Evolutionary conservation across 257 asterid genomes (phyloP), one percentile per base, ranked within the genome.

Genomic region (Petunia secreta): DNA sequence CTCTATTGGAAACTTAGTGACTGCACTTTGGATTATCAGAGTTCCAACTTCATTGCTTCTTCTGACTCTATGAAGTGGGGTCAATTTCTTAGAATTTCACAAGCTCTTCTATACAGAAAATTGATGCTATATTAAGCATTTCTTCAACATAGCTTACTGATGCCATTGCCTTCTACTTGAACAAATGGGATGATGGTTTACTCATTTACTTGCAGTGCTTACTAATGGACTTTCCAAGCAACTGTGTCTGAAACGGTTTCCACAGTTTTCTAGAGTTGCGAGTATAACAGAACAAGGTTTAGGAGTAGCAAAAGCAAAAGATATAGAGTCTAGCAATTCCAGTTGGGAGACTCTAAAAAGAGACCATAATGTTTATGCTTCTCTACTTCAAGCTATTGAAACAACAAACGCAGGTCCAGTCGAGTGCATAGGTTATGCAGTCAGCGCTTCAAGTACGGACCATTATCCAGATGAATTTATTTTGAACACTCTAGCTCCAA

Each of bases 371-470:
- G 88, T 83, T 74, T 93, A 88, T 84, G 87, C 94, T 63, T 82
- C 94, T 81, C 85, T 93, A 63, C 89, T 82, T 84, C 89, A 84
- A 64, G 89, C 89, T 80, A 87, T 92, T 83, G 86, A 60, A 7
- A 91, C 84, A 62, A 84, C 92, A 65, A 83, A 68, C 44, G 74
- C 86, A n/a, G 54, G 85, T 60, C 80, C 89, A 4, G 81, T 62
- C 55, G 90, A 89, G 37, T 96, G 94, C 92, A 86, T 96, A 75
- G 80, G 46, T 55, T 75, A 86, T 57, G 96, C 94, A 84, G 10
- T 94, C 59, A 81, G 97, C 65, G 98, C 96, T 14, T 86, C 98
- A 11, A 95, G 97, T 88, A 92, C 93, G 0, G 98, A 95, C 80
- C 82, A 85, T 80, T 88, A 86, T 85, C 97, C 96, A 0, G 85